phyloP scores from a whole-genome alignment of 2,329 filamentous ascomycete genomes.

The Ophiocordyceps polyrhachis-furcata region DNA sequence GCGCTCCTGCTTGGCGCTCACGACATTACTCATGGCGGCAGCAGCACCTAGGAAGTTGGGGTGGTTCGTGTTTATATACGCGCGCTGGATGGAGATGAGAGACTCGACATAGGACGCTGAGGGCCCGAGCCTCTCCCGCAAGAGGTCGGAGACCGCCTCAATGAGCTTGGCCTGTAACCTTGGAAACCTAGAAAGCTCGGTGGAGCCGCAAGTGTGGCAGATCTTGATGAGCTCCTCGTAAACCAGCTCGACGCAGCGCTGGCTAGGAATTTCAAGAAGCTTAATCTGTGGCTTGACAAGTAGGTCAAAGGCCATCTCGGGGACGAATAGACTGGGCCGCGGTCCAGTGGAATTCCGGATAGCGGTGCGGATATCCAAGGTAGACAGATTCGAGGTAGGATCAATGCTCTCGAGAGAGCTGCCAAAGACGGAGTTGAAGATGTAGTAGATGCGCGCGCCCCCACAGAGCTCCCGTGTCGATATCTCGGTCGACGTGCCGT shows the following conservation, averaged over 20 bases:
- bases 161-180: conserved; percentile 92
- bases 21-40: conserved; percentile 92
- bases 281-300: conserved; percentile 98
- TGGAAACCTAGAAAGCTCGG: conserved; percentile 79
- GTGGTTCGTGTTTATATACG: conserved; percentile 99
- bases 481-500: conserved; percentile 95
- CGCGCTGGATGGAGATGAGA: conserved; percentile 88
- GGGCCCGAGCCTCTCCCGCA: conserved; percentile 81
- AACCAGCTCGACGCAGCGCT: conserved; percentile 91
- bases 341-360: conserved; percentile 97
- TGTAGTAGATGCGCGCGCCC: conserved; percentile 92
- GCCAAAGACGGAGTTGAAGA: conserved; percentile 97
- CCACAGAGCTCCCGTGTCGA: conserved; percentile 96
- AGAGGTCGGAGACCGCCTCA: conserved; percentile 88
- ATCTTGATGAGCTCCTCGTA: conserved; percentile 99
- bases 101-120: conserved; percentile 87
- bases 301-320: conserved; percentile 92
- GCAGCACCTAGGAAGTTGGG: conserved; percentile 95
- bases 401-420: conserved; percentile 93
- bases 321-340: conserved; percentile 86
- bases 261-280: conserved; percentile 80
- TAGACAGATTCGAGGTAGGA: conserved; percentile 84
- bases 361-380: conserved; percentile 86
- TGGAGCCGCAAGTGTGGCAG: conserved; percentile 93
- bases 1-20: conserved; percentile 83